Base-by-base conservation (phyloP, 2,329 filamentous ascomycete species). In the Pseudogymnoascus sp. region DNA sequence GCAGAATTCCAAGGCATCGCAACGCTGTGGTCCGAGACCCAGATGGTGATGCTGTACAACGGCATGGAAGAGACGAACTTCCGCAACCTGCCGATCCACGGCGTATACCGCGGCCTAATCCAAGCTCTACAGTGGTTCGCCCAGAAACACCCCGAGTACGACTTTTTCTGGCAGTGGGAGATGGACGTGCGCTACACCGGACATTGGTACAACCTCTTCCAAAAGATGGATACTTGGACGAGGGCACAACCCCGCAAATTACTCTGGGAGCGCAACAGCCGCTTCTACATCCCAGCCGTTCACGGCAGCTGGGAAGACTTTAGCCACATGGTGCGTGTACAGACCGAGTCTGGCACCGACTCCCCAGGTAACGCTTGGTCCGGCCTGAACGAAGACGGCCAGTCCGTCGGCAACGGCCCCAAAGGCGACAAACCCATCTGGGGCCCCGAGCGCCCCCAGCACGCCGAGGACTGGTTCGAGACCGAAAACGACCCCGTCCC, bases 51-150 rank as follows among this genome's bases (percentile, higher is more conserved):
- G 64, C 83, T 96, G 69, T 99, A 97, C 75, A 89, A 95, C 62
- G 91, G 89, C 60, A 86, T 96, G 26, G 87, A 91, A 71, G 91
- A 96, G 67, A 85, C 89, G 54, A 92, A 86, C 75, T 77, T 78
- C 47, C 80, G 82, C 14, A 85, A 84, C 0, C 81, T 96, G 63
- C 89, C 90, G 1, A 86, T 96, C 0, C 93, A 97, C 73, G 93
- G 93, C 16, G 91, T 96, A 7, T 97, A 97, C 77, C 89, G 95
- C 62, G 93, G 91, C 63, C 85, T 95, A 8, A 91, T 92, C 70
- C 96, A 97, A 91, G 91, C 93, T 0, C 87, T 97, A 79, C 93
- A 97, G 72, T 90, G 93, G 75, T 97, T 97, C 73, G 90, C 93
- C 5, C 86, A 93, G 71, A 83, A 86, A 70, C 92, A 96, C 75